Conservation (phyloP, 2,329 filamentous ascomycete species). For the Macrophomina pseudophaseolina region DNA sequence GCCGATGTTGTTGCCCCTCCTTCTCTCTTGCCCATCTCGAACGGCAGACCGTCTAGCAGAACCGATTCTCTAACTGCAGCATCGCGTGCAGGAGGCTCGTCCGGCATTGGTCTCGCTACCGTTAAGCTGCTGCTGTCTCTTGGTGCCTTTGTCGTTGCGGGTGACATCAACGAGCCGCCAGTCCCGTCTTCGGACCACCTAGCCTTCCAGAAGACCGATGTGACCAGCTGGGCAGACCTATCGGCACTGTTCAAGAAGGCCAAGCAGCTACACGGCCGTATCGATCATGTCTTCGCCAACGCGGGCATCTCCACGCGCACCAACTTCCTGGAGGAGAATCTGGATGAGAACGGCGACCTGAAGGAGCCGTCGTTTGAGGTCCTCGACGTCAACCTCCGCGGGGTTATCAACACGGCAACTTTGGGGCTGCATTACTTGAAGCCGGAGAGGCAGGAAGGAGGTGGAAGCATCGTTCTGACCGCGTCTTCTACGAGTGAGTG, state of each 20-base stretch:
- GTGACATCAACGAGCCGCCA: conserved; percentile 55
- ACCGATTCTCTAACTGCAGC: neutral
- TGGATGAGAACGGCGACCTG: conserved; percentile 38
- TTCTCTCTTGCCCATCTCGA: neutral
- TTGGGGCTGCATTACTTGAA: conserved; percentile 57
- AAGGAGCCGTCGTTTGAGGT: conserved; percentile 35
- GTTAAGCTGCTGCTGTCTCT: conserved; percentile 57
- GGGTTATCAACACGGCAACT: conserved; percentile 56
- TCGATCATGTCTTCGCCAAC: conserved; percentile 42
- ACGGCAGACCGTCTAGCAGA: no score
- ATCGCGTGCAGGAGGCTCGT: conserved; percentile 56
- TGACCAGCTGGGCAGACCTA: conserved; percentile 56
- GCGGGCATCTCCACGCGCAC: conserved; percentile 32
- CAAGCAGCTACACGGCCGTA: conserved; percentile 46
- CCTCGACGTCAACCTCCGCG: conserved; percentile 55
- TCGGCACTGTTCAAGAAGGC: conserved; percentile 58
- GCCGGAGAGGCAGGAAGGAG: conserved; percentile 43
- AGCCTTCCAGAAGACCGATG: conserved; percentile 33
- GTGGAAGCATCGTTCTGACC: conserved; percentile 40
- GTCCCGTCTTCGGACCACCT: conserved; percentile 34
- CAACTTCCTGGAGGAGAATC: conserved; percentile 36
- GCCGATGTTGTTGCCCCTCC: neutral
- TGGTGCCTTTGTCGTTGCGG: conserved; percentile 61
- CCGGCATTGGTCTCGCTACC: conserved; percentile 66
- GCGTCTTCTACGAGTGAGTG: conserved; percentile 36